These are phyloP conservation scores for Paspalum vaginatum DNA, from an alignment of 176 grass and related monocot genomes.

Conservation along the genomic window DNA sequence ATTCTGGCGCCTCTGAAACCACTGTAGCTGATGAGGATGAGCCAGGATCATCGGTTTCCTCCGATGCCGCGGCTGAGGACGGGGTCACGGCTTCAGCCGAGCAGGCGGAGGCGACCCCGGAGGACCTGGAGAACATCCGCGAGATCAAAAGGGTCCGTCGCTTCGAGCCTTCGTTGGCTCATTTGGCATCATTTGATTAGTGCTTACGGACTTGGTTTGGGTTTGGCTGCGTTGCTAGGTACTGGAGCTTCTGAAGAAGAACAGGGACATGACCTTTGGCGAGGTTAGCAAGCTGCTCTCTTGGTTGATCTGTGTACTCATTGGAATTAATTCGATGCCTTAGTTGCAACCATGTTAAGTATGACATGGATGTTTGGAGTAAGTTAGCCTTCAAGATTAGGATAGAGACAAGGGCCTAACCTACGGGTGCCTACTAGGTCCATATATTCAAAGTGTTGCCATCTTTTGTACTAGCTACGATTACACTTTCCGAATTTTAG, in stretches of 20 bases:
- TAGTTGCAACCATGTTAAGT: neutral
- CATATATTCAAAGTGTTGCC: neutral
- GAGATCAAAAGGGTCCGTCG: slow-evolving; percentile 65
- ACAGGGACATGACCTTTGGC: slow-evolving; percentile 92
- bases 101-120: slow-evolving; percentile 52
- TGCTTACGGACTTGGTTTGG: slow-evolving; percentile 23
- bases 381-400: neutral
- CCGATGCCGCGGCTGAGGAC: slow-evolving; percentile 28
- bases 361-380: neutral
- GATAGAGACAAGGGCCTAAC: neutral
- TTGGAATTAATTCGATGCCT: neutral
- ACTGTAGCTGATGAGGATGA: slow-evolving; percentile 9
- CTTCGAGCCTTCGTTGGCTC: neutral
- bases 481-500: neutral
- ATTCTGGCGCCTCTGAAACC: slow-evolving; percentile 36
- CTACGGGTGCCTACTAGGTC: neutral
- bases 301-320: neutral
- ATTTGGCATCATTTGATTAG: slow-evolving; percentile 7
- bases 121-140: slow-evolving; percentile 64
- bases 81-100: slow-evolving; percentile 26
- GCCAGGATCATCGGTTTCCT: slow-evolving; percentile 8
- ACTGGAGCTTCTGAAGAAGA: slow-evolving; percentile 79
- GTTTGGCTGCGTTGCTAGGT: slow-evolving; percentile 51
- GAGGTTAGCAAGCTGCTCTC: slow-evolving; percentile 53
- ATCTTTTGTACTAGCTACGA: neutral